These are phyloP conservation scores for Aspergillus sp. DNA, from an alignment of 2,329 filamentous ascomycete species.

Conservation along the genomic window DNA sequence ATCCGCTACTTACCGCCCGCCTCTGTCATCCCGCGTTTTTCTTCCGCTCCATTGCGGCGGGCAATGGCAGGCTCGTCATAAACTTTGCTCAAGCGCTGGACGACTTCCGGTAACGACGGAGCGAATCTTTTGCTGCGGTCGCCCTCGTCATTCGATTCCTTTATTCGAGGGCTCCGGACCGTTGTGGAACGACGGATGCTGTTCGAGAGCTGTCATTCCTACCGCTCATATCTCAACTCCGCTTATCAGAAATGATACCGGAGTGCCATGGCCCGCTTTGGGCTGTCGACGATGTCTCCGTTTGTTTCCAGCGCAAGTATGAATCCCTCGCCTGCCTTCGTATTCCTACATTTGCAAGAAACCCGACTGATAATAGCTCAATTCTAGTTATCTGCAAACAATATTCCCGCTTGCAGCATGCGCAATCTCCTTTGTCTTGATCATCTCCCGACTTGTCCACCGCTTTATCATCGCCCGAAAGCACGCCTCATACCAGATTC, in stretches of 20 bases:
- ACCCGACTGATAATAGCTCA: background rate
- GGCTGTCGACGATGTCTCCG: constrained; percentile 61
- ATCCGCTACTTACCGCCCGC: background rate
- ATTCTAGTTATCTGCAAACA: constrained; percentile 70
- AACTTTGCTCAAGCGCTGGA: background rate
- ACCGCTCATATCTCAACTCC: constrained; percentile 1
- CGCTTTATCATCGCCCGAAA: constrained; percentile 55
- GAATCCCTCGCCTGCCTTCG: constrained; percentile 19
- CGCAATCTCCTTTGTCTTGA: constrained; percentile 66
- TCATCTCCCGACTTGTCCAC: constrained; percentile 59
- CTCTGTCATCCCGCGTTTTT: background rate
- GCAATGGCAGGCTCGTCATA: background rate
- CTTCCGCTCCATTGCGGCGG: constrained; percentile 5
- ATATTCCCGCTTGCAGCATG: constrained; percentile 74
- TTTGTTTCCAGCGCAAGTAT: constrained; percentile 60
- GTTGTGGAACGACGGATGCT: constrained; percentile 9
- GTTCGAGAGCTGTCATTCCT: constrained; percentile 4
- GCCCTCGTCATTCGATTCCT: background rate
- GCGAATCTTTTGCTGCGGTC: background rate
- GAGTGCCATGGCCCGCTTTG: constrained; percentile 59
- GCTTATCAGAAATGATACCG: constrained; percentile 48
- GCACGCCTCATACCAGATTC: constrained; percentile 56
- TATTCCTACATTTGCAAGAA: background rate
- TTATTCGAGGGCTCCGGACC: background rate
- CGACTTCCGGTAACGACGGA: background rate